Conservation (phyloP, 371 early-diverging fungal genomes). For the Pancytospora epiphaga region DNA sequence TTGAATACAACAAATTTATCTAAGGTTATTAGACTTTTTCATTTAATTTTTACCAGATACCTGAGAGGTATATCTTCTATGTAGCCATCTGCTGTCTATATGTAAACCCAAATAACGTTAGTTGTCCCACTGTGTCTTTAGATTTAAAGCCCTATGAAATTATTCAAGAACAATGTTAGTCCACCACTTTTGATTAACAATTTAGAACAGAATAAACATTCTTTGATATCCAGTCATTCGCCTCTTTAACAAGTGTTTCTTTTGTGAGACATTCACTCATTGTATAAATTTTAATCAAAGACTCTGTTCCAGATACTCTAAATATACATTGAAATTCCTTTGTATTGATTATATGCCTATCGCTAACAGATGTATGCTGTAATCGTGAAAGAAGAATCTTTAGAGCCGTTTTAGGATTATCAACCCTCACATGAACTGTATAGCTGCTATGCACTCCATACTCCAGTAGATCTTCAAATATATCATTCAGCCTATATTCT, state of each 20-base stretch:
- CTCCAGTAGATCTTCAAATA: background rate
- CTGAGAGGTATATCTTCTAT: too few species aligned
- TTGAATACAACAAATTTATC: too few species aligned
- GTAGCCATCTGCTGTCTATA: too few species aligned
- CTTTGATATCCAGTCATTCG: background rate
- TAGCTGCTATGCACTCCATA: conserved; percentile 2
- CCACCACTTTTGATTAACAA: too few species aligned
- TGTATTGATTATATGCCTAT: background rate
- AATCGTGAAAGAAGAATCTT: background rate
- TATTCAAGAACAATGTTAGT: too few species aligned
- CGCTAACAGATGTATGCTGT: background rate
- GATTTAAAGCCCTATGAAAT: too few species aligned
- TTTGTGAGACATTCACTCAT: background rate
- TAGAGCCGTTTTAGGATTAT: background rate
- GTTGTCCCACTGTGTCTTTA: too few species aligned
- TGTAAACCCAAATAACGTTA: too few species aligned
- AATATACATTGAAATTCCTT: background rate
- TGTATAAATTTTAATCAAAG: background rate
- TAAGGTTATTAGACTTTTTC: too few species aligned
- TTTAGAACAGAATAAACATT: background rate
- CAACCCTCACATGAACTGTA: background rate
- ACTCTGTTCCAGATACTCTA: conserved; percentile 4
- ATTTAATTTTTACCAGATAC: too few species aligned
- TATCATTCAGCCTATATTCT: conserved; percentile 1
- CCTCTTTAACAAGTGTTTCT: background rate